Base-by-base conservation (phyloP, 305 asterid species). In the Striga hermonthica region DNA sequence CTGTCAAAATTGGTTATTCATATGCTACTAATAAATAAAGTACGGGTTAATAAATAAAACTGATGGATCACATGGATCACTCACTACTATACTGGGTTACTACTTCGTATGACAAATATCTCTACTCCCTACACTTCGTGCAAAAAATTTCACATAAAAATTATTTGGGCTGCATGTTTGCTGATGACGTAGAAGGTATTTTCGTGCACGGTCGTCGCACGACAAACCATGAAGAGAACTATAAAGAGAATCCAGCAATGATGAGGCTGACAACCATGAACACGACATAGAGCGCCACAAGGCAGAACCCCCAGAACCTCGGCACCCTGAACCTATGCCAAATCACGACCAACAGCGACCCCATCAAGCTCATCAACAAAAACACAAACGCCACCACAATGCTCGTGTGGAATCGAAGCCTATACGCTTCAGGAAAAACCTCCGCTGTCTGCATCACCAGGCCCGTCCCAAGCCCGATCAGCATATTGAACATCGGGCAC, bases 401-500 rank as follows among this genome's bases (percentile, higher is more conserved):
- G 70, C 97, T 93, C 14, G 88, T 75, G 66, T 93, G 99, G 78
- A 90, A 85, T 38, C 54, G 87, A 38, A 93, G 90, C 77, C 77
- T 83, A 48, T 84, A 93, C 39, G 97, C 97, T 65, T 81, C 81
- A 0, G 99, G 99, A 72, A 58, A 90, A 66, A 84, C 88, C 36
- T 78, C 49, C 9, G 84, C 89, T 0, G 92, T 82, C 74, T 90
- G 94, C 71, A 93, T 86, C 60, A 86, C 95, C 64, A 93, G 74
- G 58, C 86, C 97, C 5, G 96, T 82, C 50, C 99, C 99, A 5
- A 90, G 92, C 49, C 99, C 99, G 10, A 93, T 83, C 15, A 90
- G 90, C 99, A 93, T 86, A 81, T 93, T 93, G 77, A 93, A 93
- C 99, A 93, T 93, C 0, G 99, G 99, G 49, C 99, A 84, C 0